phyloP scores from a whole-genome alignment of 306 rosid species.

The Quercus gilva region DNA sequence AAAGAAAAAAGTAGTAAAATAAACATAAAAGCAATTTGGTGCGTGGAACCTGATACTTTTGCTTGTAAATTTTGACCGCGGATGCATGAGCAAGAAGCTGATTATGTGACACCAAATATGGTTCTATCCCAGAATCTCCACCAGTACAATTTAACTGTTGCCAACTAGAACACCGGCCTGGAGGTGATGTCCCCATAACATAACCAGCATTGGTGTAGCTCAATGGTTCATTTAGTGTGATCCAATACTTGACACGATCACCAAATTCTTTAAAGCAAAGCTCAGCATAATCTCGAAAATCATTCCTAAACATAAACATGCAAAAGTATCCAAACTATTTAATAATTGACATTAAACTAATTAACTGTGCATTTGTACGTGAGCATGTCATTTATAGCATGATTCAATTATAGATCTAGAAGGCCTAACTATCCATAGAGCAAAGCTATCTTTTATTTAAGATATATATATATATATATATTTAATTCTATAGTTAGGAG shows the following conservation, averaged over 20 bases:
- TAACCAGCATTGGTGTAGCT: conserved; percentile 26
- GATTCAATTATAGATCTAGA: too few species aligned
- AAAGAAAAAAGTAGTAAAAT: not conserved
- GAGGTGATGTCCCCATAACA: conserved; percentile 26
- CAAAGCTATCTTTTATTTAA: too few species aligned
- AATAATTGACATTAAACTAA: too few species aligned
- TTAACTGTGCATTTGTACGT: too few species aligned
- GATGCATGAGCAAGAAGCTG: conserved; percentile 53
- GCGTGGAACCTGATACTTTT: conserved; percentile 40
- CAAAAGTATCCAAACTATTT: too few species aligned
- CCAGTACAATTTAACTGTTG: conserved; percentile 30
- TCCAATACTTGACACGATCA: conserved; percentile 42
- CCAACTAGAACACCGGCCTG: conserved; percentile 43
- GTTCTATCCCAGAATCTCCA: conserved; percentile 48
- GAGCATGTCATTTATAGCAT: too few species aligned
- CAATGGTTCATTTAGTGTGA: conserved; percentile 42
- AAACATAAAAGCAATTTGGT: too few species aligned
- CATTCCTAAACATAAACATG: conserved; percentile 5
- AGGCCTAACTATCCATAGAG: too few species aligned
- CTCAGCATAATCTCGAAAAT: conserved; percentile 28
- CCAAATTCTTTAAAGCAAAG: conserved; percentile 43
- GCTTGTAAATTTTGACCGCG: conserved; percentile 34
- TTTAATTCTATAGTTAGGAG: too few species aligned
- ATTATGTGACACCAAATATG: conserved; percentile 43
- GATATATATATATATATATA: too few species aligned